Evolutionary conservation across 2,329 filamentous ascomycete genomes (phyloP).

Genomic region (Beauveria brongniartii): DNA sequence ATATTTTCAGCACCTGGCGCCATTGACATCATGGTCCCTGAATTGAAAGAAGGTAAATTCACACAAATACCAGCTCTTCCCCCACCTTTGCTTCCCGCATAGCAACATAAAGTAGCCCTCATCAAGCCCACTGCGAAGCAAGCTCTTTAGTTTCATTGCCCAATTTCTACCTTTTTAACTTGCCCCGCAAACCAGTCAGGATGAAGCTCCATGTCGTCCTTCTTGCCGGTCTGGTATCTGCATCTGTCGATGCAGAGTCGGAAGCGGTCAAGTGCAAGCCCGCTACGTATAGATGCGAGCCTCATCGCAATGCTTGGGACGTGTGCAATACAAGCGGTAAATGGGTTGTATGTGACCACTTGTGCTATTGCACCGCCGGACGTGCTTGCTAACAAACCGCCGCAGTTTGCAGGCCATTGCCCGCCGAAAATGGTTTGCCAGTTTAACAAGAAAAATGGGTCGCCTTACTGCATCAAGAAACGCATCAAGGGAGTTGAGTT

Average conservation of each 20-base stretch:
- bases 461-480: background rate
- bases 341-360: background rate
- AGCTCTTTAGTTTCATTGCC: too few relatives aligned
- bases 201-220: background rate
- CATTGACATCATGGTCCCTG: too few relatives aligned
- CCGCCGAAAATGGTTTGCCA: background rate
- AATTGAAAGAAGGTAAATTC: too few relatives aligned
- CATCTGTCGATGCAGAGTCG: background rate
- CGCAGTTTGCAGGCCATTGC: background rate
- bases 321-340: background rate
- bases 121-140: too few relatives aligned
- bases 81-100: too few relatives aligned
- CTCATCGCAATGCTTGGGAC: background rate
- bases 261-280: background rate
- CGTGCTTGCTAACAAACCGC: background rate
- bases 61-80: too few relatives aligned
- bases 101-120: too few relatives aligned
- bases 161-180: too few relatives aligned
- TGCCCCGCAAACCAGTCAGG: too few relatives aligned
- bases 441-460: background rate
- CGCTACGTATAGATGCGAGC: background rate
- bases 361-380: too few relatives aligned
- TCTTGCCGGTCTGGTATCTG: too few relatives aligned
- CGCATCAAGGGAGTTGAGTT: accelerated
- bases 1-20: too few relatives aligned